Evolutionary conservation across 495 filamentous ascomycete species (phyloP).

Genomic region (Talaromyces wortmannii): DNA sequence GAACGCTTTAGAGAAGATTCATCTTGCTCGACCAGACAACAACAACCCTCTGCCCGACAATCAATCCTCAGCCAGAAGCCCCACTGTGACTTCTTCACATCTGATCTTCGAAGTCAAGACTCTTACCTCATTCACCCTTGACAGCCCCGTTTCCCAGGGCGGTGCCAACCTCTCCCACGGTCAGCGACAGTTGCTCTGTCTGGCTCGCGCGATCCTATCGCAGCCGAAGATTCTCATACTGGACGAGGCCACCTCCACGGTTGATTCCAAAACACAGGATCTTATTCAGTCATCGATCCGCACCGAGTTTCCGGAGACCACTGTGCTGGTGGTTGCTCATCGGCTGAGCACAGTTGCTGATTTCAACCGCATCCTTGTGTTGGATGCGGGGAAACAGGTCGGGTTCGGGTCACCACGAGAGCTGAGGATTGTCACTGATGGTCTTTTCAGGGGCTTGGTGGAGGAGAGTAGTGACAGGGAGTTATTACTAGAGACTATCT

Average conservation of each 20-base stretch:
- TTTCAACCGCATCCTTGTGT: slow-evolving; percentile 76
- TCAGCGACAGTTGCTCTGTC: slow-evolving; percentile 79
- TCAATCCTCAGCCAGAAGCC: too few relatives aligned
- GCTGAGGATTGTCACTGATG: slow-evolving; percentile 48
- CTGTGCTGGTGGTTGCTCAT: slow-evolving; percentile 79
- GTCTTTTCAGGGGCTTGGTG: slow-evolving; percentile 68
- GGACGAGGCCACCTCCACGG: slow-evolving; percentile 82
- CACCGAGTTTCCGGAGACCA: slow-evolving; percentile 64
- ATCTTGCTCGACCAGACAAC: too few relatives aligned
- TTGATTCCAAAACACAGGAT: slow-evolving; percentile 80
- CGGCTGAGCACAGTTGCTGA: slow-evolving; percentile 81
- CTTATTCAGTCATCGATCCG: slow-evolving; percentile 78
- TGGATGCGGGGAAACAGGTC: slow-evolving; percentile 66
- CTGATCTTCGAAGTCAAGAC: slow-evolving; percentile 34
- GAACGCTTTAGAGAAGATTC: slow-evolving; percentile 47
- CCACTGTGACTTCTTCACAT: too few relatives aligned
- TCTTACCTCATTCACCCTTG: not conserved
- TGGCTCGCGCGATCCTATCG: slow-evolving; percentile 77
- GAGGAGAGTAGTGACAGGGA: slow-evolving; percentile 44
- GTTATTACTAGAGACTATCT: slow-evolving; percentile 12
- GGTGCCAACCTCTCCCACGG: slow-evolving; percentile 81
- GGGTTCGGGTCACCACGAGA: slow-evolving; percentile 68
- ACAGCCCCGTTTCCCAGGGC: slow-evolving; percentile 60
- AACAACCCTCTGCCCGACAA: too few relatives aligned
- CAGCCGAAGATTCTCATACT: slow-evolving; percentile 79